phyloP scores from a whole-genome alignment of 2,329 filamentous ascomycete species.

The Ceratocystis cubensis region DNA sequence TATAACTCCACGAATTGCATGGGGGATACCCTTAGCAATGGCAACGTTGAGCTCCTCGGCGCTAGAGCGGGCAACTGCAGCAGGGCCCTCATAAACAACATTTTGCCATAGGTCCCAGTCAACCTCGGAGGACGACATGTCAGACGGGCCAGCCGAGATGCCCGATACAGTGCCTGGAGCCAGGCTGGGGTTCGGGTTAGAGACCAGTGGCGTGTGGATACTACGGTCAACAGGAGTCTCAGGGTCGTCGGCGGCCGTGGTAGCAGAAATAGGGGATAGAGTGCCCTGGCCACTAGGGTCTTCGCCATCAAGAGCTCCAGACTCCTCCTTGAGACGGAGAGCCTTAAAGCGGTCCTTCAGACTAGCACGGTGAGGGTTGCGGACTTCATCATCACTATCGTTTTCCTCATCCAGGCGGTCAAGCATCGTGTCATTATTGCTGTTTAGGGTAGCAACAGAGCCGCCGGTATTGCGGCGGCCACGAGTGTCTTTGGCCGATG shows the following conservation, averaged over 20 bases:
- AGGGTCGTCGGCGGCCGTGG: slow-evolving; percentile 21
- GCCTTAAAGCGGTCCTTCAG: slow-evolving; percentile 69
- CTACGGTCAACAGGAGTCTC: slow-evolving; percentile 23
- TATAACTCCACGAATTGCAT: slow-evolving; percentile 90
- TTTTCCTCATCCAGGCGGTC: slow-evolving; percentile 62
- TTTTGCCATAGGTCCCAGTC: slow-evolving; percentile 98
- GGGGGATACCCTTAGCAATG: slow-evolving; percentile 86
- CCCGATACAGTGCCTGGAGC: slow-evolving; percentile 79
- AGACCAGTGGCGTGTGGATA: slow-evolving; percentile 38
- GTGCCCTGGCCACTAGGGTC: slow-evolving; percentile 42
- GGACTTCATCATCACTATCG: slow-evolving; percentile 30
- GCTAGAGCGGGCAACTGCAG: slow-evolving; percentile 75
- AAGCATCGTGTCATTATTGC: slow-evolving; percentile 69
- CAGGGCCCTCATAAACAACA: slow-evolving; percentile 86
- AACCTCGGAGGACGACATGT: slow-evolving; percentile 60
- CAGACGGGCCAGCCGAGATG: slow-evolving; percentile 61
- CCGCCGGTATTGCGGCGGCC: slow-evolving; percentile 60
- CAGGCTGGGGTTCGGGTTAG: slow-evolving; percentile 54
- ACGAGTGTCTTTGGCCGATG: slow-evolving; percentile 39
- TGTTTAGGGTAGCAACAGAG: slow-evolving; percentile 64
- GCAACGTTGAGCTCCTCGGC: slow-evolving; percentile 80
- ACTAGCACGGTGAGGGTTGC: slow-evolving; percentile 40
- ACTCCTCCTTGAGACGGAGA: slow-evolving; percentile 62
- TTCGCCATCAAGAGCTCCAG: slow-evolving; percentile 39
- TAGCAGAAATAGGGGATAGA: slow-evolving; percentile 17